These are phyloP conservation scores for Arachnopeziza araneosa DNA, from an alignment of 2,329 filamentous ascomycete species.

Conservation along the genomic window DNA sequence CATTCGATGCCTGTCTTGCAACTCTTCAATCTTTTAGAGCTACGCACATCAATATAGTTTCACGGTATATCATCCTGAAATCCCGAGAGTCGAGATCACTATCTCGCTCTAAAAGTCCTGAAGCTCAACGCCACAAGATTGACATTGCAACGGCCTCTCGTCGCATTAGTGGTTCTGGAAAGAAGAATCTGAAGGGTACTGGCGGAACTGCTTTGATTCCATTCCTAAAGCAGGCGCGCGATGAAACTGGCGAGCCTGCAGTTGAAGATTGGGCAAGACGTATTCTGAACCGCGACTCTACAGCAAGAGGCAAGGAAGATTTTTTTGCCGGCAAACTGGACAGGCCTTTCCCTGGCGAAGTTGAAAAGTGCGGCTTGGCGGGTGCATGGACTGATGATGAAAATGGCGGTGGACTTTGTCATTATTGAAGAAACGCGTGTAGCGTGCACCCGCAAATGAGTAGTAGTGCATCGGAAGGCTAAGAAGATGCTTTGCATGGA, in stretches of 20 bases:
- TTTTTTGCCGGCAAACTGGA: constrained; percentile 53
- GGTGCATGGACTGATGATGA: constrained; percentile 89
- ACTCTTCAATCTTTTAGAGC: constrained; percentile 61
- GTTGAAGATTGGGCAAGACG: constrained; percentile 57
- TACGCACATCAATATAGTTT: constrained; percentile 94
- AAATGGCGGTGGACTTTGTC: constrained; percentile 52
- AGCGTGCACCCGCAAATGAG: too few relatives aligned
- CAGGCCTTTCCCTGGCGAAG: constrained; percentile 31
- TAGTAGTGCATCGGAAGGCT: not conserved
- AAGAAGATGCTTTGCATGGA: not conserved
- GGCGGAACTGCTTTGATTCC: constrained; percentile 92
- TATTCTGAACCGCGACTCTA: constrained; percentile 32
- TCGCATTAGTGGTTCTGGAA: constrained; percentile 28
- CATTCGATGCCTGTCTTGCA: constrained; percentile 85
- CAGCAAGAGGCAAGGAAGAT: constrained; percentile 41
- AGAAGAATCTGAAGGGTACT: constrained; percentile 72
- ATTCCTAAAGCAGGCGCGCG: constrained; percentile 91
- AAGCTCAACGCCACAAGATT: constrained; percentile 47
- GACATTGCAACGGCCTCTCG: constrained; percentile 59
- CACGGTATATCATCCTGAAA: constrained; percentile 89
- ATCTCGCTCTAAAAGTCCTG: constrained; percentile 46
- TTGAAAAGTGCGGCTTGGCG: constrained; percentile 62
- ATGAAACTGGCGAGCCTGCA: constrained; percentile 91
- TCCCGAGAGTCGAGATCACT: constrained; percentile 67
- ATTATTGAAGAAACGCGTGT: constrained; percentile 21